Conservation (phyloP, 2,329 filamentous ascomycete genomes). For the Zalaria sp. region DNA sequence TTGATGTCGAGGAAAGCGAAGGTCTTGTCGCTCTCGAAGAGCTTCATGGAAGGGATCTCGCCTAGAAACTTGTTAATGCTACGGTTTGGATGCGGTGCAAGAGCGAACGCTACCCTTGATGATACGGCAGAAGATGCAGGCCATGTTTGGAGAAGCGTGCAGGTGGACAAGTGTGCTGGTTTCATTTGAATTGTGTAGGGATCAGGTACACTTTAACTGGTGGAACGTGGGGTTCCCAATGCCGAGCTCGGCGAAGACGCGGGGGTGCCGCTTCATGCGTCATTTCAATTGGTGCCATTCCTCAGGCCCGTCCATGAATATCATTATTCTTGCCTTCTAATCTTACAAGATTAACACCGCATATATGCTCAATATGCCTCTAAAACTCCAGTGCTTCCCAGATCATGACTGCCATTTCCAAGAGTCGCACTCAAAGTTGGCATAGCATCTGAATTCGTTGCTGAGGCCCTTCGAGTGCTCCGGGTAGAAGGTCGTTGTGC, state of each 20-base stretch:
- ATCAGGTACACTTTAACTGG: too few species aligned
- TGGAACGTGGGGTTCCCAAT: too few species aligned
- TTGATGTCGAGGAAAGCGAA: slow-evolving; percentile 94
- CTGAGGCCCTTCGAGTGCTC: slow-evolving; percentile 58
- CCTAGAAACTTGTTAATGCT: slow-evolving; percentile 35
- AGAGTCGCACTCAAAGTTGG: slow-evolving; percentile 54
- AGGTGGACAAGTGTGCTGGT: too few species aligned
- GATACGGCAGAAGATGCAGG: slow-evolving; percentile 97
- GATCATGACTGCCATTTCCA: slow-evolving; percentile 18
- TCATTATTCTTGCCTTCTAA: too few species aligned
- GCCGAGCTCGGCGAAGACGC: too few species aligned
- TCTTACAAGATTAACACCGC: too few species aligned
- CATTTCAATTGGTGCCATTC: too few species aligned
- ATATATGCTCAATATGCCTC: too few species aligned
- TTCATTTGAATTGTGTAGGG: too few species aligned
- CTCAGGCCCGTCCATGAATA: too few species aligned
- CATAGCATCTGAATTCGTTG: slow-evolving; percentile 70
- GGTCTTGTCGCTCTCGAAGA: slow-evolving; percentile 87
- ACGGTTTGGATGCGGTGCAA: not conserved
- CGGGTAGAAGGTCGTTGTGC: slow-evolving; percentile 54
- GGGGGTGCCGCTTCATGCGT: too few species aligned
- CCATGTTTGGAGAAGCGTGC: slow-evolving; percentile 17
- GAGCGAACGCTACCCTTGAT: slow-evolving; percentile 55
- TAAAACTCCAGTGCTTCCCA: too few species aligned
- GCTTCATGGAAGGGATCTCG: slow-evolving; percentile 91